phyloP scores from a whole-genome alignment of 2,329 filamentous ascomycete genomes.

The Fusarium sp. region DNA sequence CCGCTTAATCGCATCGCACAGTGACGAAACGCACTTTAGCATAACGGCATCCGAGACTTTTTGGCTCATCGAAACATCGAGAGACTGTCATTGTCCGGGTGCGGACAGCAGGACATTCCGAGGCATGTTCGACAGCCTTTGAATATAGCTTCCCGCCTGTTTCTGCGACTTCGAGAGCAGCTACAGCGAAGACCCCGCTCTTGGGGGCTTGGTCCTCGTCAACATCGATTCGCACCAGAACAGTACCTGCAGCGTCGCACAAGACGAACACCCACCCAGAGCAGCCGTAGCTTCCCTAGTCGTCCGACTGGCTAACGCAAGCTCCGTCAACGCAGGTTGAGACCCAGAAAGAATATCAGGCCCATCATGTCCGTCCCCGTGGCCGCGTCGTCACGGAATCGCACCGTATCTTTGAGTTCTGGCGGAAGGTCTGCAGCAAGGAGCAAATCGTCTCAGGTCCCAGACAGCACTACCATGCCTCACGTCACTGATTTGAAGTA shows the following conservation, averaged over 20 bases:
- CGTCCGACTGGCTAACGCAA: conserved; percentile 41
- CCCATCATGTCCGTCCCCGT: conserved; percentile 67
- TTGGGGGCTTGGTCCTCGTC: conserved; percentile 48
- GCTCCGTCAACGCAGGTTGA: conserved; percentile 39
- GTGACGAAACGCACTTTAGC: conserved; percentile 33
- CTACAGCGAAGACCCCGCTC: conserved; percentile 42
- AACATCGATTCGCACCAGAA: conserved; percentile 51
- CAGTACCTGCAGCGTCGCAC: conserved; percentile 58
- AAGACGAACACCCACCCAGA: conserved; percentile 46
- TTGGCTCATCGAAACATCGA: conserved; percentile 38
- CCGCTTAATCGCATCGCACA: conserved; percentile 34
- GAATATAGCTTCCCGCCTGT: conserved; percentile 51
- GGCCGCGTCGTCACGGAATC: conserved; percentile 68
- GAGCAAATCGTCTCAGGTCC: conserved; percentile 56
- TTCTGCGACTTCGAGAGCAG: conserved; percentile 46
- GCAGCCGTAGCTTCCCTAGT: conserved; percentile 40
- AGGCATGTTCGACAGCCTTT: conserved; percentile 55
- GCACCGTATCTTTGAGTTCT: conserved; percentile 69
- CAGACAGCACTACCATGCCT: conserved; percentile 66
- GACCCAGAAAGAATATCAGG: conserved; percentile 53
- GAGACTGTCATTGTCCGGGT: conserved; percentile 47
- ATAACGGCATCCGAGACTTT: conserved; percentile 31
- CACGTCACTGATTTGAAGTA: conserved; percentile 63
- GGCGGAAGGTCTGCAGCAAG: conserved; percentile 67
- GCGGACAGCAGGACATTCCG: conserved; percentile 51